Evolutionary conservation across 352 stramenopile genomes (phyloP), one percentile per base, ranked within the genome.

Genomic region (Pythium monospermum): DNA sequence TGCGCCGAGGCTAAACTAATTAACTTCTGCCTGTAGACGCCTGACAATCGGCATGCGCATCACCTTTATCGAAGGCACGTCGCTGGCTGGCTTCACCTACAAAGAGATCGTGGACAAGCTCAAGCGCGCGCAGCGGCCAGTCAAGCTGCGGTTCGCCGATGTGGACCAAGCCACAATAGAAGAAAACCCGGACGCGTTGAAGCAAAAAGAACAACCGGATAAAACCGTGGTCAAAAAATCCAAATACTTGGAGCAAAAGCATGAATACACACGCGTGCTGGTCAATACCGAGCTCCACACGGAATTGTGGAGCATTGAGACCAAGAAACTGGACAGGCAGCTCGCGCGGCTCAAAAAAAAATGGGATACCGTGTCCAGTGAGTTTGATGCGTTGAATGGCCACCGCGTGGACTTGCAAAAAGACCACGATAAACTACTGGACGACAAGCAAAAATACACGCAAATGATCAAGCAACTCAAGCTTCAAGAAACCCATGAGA

Each of bases 241-340:
- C n/a, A 76, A 72, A 7, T 91, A 90, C 37, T 53, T 88, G 50
- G 65, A 85, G 58, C 78, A 91, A 48, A 91, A 94, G 35, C 64
- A 86, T 45, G 78, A 89, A 43, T 91, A 78, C 53, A 90, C 78
- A 49, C 78, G 79, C 41, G 68, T 91, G 35, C 73, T 89, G 13
- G 83, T 94, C 38, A 84, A 74, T n/a, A 73, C 74, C 32, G 83
- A 94, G 41, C 60, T 94, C 43, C 75, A 88, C 63, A 88, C 71
- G 19, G 83, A 94, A 53, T 84, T 94, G 61, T 94, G 83, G 83
- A 68, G 58, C 19, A 90, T 91, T 49, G 83, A 94, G 57, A 91
- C 81, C 46, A 87, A 89, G 47, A 94, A 94, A 53, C 56, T 91
- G 40, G 47, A 78, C 44, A 69, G 76, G 6, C 77, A 76, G 28